Evolutionary conservation across 2,329 filamentous ascomycete genomes (phyloP), one percentile per base, ranked within the genome.

Genomic region (Nemania serpens): DNA sequence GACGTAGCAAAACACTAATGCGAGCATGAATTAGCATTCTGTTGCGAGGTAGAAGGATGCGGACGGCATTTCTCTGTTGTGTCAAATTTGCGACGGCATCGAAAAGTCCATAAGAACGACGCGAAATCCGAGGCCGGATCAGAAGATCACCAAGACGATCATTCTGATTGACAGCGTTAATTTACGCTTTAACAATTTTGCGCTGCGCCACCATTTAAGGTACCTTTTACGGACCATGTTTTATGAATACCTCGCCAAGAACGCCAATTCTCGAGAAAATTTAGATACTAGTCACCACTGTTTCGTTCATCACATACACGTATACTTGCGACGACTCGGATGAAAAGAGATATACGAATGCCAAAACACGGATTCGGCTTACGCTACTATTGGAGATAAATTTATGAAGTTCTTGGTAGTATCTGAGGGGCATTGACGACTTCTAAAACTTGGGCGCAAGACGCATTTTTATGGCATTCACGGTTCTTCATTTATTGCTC

Each of bases 1-100:
- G 43, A 39, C 13, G n/a, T 13, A 46, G 52, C 45, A 18, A 46
- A 9, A 20, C 9, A 34, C 67, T 69, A 53, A 68, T 42, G 5
- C 3, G 22, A 15, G 17, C 54, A 58, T 29, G 12, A 34, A 43
- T 41, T 73, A 97, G 93, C 95, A 67, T 98, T 97, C 73, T 89
- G 89, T 22, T 98, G 95, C 73, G 92, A 97, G 71, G 91, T 97
- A 58, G 92, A 96, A 73, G 93, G 93, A 49, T 99, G 95, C 74
- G 94, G 94, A 41, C 89, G 95, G 70, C 91, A 97, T 73, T 98
- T 99, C 77, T 98, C 94, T 0, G 95, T 98, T 25, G 95, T 98
- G 20, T 97, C 93, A 46, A 99, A 99, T 75, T 81, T 98, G 58
- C 88, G 95, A 66, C 86, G 95, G 71, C 95, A 99, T 79, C 90